phyloP scores from a whole-genome alignment of 1,284 basidiomycete species.

The Trichosporon ovoides region DNA sequence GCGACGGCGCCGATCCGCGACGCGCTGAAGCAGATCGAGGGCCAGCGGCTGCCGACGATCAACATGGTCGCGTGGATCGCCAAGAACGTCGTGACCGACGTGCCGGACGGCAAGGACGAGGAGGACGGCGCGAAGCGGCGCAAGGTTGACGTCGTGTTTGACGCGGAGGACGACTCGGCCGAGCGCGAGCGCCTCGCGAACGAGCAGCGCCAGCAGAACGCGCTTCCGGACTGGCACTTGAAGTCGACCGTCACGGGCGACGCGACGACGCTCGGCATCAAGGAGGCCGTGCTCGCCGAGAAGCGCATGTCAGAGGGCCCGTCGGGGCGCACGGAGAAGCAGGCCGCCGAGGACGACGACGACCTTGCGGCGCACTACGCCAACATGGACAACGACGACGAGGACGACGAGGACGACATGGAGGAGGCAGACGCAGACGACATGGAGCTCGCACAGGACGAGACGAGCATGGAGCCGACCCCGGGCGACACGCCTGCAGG shows the following conservation, averaged over 20 bases:
- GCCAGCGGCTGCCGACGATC: conserved; percentile 46
- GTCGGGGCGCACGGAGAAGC: conserved; percentile 7
- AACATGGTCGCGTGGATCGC: conserved; percentile 46
- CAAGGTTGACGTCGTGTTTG: conserved; percentile 65
- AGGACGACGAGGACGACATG: conserved; percentile 22
- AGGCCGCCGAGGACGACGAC: conserved; percentile 25
- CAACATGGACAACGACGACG: conserved; percentile 29
- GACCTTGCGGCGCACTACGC: conserved; percentile 32
- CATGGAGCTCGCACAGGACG: neutral
- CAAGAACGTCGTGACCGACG: conserved; percentile 34
- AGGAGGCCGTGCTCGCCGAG: conserved; percentile 21
- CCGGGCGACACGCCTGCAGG: neutral
- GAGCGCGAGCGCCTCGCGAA: conserved; percentile 63
- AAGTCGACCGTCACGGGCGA: conserved; percentile 91
- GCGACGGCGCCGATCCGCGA: conserved; percentile 83
- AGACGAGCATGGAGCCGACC: conserved; percentile 5
- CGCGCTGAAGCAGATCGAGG: conserved; percentile 80
- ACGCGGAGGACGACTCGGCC: conserved; percentile 76
- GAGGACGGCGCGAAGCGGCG: conserved; percentile 2
- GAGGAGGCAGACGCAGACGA: conserved; percentile 15
- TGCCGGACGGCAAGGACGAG: conserved; percentile 58
- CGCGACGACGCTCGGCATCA: conserved; percentile 69
- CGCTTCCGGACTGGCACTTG: conserved; percentile 86
- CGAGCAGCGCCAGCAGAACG: conserved; percentile 81
- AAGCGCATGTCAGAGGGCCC: conserved; percentile 1